Conservation (phyloP, 2,329 filamentous ascomycete genomes). For the Colletotrichum sp. region DNA sequence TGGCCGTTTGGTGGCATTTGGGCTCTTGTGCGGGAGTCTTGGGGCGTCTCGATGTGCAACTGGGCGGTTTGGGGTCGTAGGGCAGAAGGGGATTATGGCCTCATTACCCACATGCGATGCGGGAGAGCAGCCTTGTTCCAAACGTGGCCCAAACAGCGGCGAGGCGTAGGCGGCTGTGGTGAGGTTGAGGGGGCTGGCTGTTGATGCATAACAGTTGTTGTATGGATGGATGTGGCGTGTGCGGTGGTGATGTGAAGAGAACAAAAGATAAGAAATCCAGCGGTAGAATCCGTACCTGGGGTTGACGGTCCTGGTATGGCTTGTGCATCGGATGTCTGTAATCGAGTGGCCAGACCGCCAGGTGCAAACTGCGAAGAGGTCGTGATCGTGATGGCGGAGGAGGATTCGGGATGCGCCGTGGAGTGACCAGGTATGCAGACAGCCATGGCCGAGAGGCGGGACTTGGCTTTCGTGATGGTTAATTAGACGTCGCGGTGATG, state of each 20-base stretch:
- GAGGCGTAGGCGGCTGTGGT: not conserved
- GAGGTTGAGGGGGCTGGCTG: not conserved
- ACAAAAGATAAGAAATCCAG: not conserved
- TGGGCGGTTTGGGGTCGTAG: slow-evolving; percentile 11
- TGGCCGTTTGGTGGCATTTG: not conserved
- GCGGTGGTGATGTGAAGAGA: not conserved
- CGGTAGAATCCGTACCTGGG: not conserved
- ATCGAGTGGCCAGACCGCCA: not conserved
- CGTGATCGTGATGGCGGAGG: not conserved
- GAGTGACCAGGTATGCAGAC: not conserved
- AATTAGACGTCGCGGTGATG: not conserved
- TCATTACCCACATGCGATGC: slow-evolving; percentile 16
- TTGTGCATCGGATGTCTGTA: not conserved
- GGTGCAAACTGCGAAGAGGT: not conserved
- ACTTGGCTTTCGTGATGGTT: not conserved
- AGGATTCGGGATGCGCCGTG: not conserved
- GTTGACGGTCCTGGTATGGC: not conserved
- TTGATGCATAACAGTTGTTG: not conserved
- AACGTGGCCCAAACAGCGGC: slow-evolving; percentile 15
- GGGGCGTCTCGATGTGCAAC: slow-evolving; percentile 10
- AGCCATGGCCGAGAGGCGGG: not conserved
- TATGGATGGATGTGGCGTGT: not conserved
- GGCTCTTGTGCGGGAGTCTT: not conserved
- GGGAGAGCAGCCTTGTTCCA: slow-evolving; percentile 16
- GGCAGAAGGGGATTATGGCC: slow-evolving; percentile 11